Percentiles rank a stretch among this genome's conserved stretches.
These are phyloP conservation scores for Sesbania bispinosa DNA, from an alignment of 306 rosid species.

Conservation along the genomic window DNA sequence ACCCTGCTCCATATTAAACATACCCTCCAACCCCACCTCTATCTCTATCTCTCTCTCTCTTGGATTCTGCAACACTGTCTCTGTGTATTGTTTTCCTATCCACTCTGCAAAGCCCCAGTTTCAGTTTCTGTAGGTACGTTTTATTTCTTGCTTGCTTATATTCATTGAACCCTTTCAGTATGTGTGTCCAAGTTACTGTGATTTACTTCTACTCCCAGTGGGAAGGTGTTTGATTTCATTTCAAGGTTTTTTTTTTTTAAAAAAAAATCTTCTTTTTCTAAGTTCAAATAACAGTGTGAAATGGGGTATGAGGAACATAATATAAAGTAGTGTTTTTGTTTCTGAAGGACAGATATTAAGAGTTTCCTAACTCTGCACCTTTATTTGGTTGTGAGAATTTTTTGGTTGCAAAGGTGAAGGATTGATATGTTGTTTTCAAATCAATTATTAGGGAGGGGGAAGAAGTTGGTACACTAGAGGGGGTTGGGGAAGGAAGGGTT, in stretches of 20 bases:
- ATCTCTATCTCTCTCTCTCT: constrained; percentile 1
- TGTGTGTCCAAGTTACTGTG: not conserved
- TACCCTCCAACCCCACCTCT: constrained; percentile 13
- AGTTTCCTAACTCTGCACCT: not conserved
- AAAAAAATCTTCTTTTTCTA: not conserved
- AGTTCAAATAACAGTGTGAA: not conserved
- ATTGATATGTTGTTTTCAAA: not conserved
- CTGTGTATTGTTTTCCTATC: not conserved
- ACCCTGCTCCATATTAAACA: constrained; percentile 25
- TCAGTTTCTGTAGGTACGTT: constrained; percentile 39
- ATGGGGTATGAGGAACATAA: not conserved
- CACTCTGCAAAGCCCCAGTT: not conserved
- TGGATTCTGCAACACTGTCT: not conserved
- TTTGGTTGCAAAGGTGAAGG: not conserved
- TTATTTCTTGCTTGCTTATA: too few species aligned
- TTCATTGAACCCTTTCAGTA: not conserved
- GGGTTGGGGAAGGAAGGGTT: not conserved
- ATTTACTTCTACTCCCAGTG: not conserved
- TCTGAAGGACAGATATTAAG: not conserved
- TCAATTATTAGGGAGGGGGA: not conserved
- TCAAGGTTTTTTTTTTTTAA: not conserved
- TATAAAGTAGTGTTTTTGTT: not conserved
- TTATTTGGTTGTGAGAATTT: not conserved
- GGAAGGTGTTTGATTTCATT: constrained; percentile 4
- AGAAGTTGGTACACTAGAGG: not conserved